Base-by-base conservation (phyloP, 2,329 filamentous ascomycete species). In the Karstenula rhodostoma region DNA sequence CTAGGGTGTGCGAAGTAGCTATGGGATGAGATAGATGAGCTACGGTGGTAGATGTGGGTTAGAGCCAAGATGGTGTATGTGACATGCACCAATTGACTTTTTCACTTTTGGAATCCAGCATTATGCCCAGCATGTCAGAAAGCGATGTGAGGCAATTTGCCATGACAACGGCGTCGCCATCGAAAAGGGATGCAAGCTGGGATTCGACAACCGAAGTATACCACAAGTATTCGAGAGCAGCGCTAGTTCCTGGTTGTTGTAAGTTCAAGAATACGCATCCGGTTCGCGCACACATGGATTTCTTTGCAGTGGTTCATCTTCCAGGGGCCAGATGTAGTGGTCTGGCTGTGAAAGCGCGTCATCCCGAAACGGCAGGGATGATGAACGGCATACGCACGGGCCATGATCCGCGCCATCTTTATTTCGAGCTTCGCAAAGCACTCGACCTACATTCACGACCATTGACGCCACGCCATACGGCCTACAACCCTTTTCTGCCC, bases 361-460 rank as follows among this genome's bases (percentile, higher is more conserved):
- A 68, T 70, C 53, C 59, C 59, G 51, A 63, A 53, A 25, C 33
- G 61, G 60, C 64, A 64, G 48, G 60, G 59, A 61, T 61, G 51
- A 22, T 56, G 56, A 52, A 54, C 3, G 44, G 12, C 29, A 35
- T 42, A 52, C 42, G 66, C 68, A 68, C 67, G 43, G 68, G 44
- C 68, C 63, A n/a, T 17, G 42, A 40, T 42, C 48, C 35, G 53
- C 62, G 62, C 65, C 59, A 65, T 61, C 62, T 63, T 70, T 70
- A 66, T 68, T 65, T 59, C 56, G 52, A 70, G 62, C 65, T 74
- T 69, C 58, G 42, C 53, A 44, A 49, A 57, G 37, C 52, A 54
- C 56, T 40, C 50, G 25, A n/a, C 13, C 25, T 49, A 48, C 25
- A 29, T 13, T 51, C n/a, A 15, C 56, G 17, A 44, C 57, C 58